Base-by-base conservation (phyloP, 2,329 filamentous ascomycete genomes). In the Neonectria punicea region DNA sequence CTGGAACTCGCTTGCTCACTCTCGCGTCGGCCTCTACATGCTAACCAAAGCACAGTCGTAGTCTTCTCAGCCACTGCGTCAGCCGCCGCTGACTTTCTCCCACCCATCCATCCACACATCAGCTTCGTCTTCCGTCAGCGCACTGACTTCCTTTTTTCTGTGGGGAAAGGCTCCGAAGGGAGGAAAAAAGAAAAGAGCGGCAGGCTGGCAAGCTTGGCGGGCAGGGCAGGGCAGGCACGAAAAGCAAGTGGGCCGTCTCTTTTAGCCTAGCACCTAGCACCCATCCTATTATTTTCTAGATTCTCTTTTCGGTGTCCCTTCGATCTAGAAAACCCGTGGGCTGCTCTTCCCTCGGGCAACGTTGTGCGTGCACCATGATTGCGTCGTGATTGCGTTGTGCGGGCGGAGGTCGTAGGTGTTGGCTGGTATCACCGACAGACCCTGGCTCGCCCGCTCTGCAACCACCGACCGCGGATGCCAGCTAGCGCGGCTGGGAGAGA, bases 371-470 rank as follows among this genome's bases (percentile, higher is more conserved):
- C 14, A 39, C 36, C 36, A 39, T 39, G 36, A 39, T 41, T 25
- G 44, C 54, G 55, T 47, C 41, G 59, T 50, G 59, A 57, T n/a
- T 54, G 41, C 61, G 41, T 60, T 18, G 62, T 28, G 57, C 43
- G 58, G 34, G 58, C 53, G 53, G 53, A 39, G 51, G 47, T 58
- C 57, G 34, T 53, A 50, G 47, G 39, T 49, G 58, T 54, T 65
- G 63, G 58, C 53, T 65, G 54, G 58, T 65, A 65, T 62, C 63
- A 65, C 63, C 63, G 63, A 65, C 34, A 39, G 22, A 22, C 39
- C 58, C 53, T 44, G 58, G 53, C 49, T 61, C 58, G 34, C 34
- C 58, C 58, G 54, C 53, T 55, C 63, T 62, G 58, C 63, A 62
- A 55, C 58, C 53, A 49, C 54, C 55, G 50, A 58, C 50, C 47